Conservation (phyloP, 2,329 filamentous ascomycete species). For the Botrytis fabae region DNA sequence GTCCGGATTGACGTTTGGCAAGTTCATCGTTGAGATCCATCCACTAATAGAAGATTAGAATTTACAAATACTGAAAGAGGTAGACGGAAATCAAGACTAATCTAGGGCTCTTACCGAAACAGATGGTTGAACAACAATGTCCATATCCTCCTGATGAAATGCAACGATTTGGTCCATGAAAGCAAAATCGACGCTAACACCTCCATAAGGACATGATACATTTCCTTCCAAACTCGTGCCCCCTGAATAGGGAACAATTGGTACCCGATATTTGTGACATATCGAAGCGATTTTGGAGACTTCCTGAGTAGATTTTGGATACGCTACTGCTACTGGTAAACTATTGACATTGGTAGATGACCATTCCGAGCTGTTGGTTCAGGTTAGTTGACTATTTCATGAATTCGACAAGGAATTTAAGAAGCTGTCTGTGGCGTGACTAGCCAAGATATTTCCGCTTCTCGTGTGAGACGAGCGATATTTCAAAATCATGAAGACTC, state of each 20-base stretch:
- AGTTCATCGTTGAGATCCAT: constrained; percentile 77
- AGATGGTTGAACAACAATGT: constrained; percentile 86
- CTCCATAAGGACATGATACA: constrained; percentile 83
- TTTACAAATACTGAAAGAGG: neutral
- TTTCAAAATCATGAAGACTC: neutral
- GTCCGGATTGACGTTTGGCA: constrained; percentile 67
- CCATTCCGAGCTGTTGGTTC: constrained; percentile 54
- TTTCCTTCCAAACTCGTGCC: constrained; percentile 87
- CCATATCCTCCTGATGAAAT: constrained; percentile 85
- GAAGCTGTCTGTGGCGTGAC: neutral
- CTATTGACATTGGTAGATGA: constrained; percentile 60
- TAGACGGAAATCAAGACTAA: neutral
- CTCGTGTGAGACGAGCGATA: neutral
- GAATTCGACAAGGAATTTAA: neutral
- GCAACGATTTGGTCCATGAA: constrained; percentile 81
- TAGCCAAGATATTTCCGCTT: neutral
- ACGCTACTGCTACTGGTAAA: constrained; percentile 64
- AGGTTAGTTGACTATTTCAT: neutral
- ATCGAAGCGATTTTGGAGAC: constrained; percentile 63
- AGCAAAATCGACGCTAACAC: constrained; percentile 85
- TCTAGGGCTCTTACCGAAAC: constrained; percentile 51
- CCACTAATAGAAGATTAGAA: constrained; percentile 52
- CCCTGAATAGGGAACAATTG: constrained; percentile 80
- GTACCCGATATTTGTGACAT: constrained; percentile 76
- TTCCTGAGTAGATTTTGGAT: constrained; percentile 60